phyloP scores from a whole-genome alignment of 164 flowering plant species.

The Tetracentron sinense region DNA sequence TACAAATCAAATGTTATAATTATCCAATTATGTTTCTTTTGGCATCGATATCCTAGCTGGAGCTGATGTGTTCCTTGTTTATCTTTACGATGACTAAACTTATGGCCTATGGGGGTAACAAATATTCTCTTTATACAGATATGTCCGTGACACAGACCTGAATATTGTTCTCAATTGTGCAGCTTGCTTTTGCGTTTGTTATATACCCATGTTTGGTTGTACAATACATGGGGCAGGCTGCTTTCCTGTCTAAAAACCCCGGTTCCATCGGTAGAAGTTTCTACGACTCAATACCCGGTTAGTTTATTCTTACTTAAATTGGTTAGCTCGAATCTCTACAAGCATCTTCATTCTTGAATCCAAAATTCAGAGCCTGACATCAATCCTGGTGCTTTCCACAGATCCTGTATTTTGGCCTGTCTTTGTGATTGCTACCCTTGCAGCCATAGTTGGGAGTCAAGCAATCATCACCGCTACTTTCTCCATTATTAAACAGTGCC shows the following conservation, averaged over 20 bases:
- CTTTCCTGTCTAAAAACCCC: constrained; percentile 58
- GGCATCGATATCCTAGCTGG: neutral
- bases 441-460: constrained; percentile 83
- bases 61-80: neutral
- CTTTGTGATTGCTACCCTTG: constrained; percentile 72
- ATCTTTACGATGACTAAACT: neutral
- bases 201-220: constrained; percentile 77
- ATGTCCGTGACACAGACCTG: neutral
- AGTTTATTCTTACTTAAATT: constrained; percentile 21
- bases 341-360: neutral
- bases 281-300: constrained; percentile 66
- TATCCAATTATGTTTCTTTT: neutral
- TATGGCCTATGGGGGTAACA: neutral
- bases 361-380: neutral
- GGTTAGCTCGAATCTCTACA: neutral
- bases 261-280: constrained; percentile 40
- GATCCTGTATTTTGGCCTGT: constrained; percentile 77
- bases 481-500: constrained; percentile 75
- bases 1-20: neutral
- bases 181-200: constrained; percentile 71
- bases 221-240: constrained; percentile 91
- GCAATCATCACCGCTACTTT: constrained; percentile 84
- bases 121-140: neutral
- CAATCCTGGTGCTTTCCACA: constrained; percentile 23
- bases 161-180: constrained; percentile 23